phyloP scores from a whole-genome alignment of 495 filamentous ascomycete species.

The Staphylotrichum tortipilum region DNA sequence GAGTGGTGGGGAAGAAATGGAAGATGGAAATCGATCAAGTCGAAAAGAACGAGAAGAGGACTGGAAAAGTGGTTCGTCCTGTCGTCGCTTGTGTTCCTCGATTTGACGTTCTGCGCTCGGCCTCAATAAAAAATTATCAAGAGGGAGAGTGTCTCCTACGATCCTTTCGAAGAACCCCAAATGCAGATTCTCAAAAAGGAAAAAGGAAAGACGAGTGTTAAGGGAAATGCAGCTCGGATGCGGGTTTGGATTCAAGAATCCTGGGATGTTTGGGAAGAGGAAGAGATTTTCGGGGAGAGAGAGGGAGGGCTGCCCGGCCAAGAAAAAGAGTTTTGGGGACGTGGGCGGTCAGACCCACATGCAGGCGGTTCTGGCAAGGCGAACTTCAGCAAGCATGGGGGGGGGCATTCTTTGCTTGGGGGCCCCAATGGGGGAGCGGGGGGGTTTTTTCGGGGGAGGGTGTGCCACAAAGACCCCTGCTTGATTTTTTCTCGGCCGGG shows the following conservation, averaged over 20 bases:
- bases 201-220: conserved; percentile 29
- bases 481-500: conserved; percentile 1
- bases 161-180: conserved; percentile 34
- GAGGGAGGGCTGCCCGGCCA: conserved; percentile 13
- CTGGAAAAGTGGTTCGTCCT: conserved; percentile 20
- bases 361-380: conserved; percentile 26
- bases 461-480: conserved; percentile 7
- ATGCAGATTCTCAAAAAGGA: conserved; percentile 28
- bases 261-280: conserved; percentile 14
- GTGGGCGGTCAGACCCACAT: conserved; percentile 19
- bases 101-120: conserved; percentile 6
- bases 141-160: conserved; percentile 28
- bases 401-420: too few relatives aligned
- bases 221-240: conserved; percentile 15
- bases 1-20: conserved; percentile 15
- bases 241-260: conserved; percentile 32
- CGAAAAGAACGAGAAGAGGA: conserved; percentile 15
- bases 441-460: too few relatives aligned
- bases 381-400: conserved; percentile 19
- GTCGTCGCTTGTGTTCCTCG: conserved; percentile 5
- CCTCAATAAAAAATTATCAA: conserved; percentile 23
- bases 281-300: conserved; percentile 25
- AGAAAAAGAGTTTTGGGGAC: conserved; percentile 33
- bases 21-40: conserved; percentile 27
- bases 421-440: too few relatives aligned